These are phyloP conservation scores for Starmera stellimalicola DNA, from an alignment of 1,139 yeast species.

Conservation along the genomic window DNA sequence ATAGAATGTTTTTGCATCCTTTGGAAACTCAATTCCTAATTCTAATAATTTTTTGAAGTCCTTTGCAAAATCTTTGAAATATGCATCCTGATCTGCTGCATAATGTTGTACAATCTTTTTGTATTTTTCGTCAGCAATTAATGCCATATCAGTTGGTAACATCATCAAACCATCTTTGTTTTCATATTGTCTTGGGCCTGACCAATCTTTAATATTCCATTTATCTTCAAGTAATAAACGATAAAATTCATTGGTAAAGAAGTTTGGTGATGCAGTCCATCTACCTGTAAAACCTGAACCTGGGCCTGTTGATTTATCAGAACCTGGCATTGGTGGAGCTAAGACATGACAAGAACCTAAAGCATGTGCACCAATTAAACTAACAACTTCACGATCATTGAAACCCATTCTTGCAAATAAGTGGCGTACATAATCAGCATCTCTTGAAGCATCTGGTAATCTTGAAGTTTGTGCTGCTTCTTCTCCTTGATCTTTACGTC, in stretches of 20 bases:
- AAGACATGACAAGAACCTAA: conserved; percentile 67
- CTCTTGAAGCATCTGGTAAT: conserved; percentile 74
- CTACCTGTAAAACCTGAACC: conserved; percentile 81
- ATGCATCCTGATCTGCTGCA: conserved; percentile 61
- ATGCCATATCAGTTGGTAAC: conserved; percentile 79
- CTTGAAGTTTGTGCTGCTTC: conserved; percentile 54
- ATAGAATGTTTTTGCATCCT: conserved; percentile 32
- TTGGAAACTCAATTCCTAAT: conserved; percentile 59
- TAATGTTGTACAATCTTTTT: conserved; percentile 57
- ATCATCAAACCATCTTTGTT: conserved; percentile 74
- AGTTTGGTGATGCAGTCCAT: conserved; percentile 87
- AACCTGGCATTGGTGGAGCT: conserved; percentile 20
- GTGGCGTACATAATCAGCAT: conserved; percentile 57
- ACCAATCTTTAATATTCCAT: conserved; percentile 74
- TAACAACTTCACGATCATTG: conserved; percentile 76
- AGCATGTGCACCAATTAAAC: conserved; percentile 82
- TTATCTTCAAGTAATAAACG: conserved; percentile 59
- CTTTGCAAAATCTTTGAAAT: conserved; percentile 61
- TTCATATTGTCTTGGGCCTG: conserved; percentile 68
- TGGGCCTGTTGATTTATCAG: conserved; percentile 21
- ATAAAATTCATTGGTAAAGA: conserved; percentile 77
- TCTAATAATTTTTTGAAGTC: conserved; percentile 68
- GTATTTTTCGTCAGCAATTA: conserved; percentile 58
- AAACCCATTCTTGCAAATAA: conserved; percentile 69
- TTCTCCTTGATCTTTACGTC: conserved; percentile 50